These are phyloP conservation scores for Chalciporus chontae DNA, from an alignment of 768 basidiomycete species.

Conservation along the genomic window DNA sequence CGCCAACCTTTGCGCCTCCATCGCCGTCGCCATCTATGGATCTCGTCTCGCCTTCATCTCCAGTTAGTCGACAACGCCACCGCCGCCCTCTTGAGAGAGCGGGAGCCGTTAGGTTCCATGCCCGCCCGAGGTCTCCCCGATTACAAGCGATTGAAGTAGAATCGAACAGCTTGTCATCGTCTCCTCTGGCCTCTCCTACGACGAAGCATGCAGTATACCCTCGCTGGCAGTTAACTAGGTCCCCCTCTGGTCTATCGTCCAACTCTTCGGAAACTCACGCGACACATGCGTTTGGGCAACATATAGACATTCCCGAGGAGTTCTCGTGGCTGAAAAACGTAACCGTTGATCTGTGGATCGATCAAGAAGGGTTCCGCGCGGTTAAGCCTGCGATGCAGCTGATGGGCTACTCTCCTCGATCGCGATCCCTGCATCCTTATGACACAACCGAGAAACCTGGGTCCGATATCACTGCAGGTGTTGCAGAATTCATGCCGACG, in stretches of 20 bases:
- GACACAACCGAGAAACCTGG: conserved; percentile 23
- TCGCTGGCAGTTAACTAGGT: conserved; percentile 16
- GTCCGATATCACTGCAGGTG: conserved; percentile 38
- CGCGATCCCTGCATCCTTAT: conserved; percentile 25
- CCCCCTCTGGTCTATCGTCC: conserved; percentile 3
- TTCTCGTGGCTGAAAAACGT: conserved; percentile 53
- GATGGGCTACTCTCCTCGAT: conserved; percentile 44
- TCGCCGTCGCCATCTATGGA: conserved; percentile 29
- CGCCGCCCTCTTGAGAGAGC: conserved; percentile 32
- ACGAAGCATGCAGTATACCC: neutral
- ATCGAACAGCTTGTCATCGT: neutral
- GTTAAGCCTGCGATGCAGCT: conserved; percentile 58
- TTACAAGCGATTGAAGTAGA: conserved; percentile 18
- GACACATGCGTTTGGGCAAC: conserved; percentile 8
- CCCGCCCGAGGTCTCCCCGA: conserved; percentile 24
- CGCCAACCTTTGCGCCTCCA: conserved; percentile 28
- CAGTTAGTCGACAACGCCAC: conserved; percentile 18
- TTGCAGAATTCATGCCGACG: conserved; percentile 65
- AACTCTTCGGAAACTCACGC: neutral
- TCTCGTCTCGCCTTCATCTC: conserved; percentile 19
- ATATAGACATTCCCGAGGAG: conserved; percentile 32
- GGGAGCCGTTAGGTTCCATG: conserved; percentile 30
- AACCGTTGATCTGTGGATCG: conserved; percentile 64
- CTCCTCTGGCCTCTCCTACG: conserved; percentile 1
- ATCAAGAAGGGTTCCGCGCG: conserved; percentile 80